phyloP scores from a whole-genome alignment of 768 basidiomycete genomes.

The Agrocybe praecox region DNA sequence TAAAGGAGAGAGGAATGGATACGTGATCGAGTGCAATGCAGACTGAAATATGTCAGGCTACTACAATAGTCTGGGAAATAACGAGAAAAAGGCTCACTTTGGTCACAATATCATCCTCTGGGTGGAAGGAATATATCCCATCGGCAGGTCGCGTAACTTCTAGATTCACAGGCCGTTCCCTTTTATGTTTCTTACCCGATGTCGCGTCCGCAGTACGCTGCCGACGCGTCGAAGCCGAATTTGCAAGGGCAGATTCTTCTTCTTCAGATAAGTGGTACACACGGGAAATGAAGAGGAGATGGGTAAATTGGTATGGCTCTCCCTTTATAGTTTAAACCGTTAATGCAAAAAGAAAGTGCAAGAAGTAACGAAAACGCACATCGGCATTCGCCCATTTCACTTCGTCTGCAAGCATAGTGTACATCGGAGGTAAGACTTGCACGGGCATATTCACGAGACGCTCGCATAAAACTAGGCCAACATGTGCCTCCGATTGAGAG shows the following conservation, averaged over 20 bases:
- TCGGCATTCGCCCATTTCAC: slow-evolving; percentile 71
- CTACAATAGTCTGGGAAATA: not conserved
- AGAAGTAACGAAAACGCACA: slow-evolving; percentile 41
- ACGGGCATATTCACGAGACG: slow-evolving; percentile 95
- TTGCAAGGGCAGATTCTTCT: slow-evolving; percentile 61
- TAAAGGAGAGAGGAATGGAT: slow-evolving; percentile 52
- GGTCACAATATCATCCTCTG: slow-evolving; percentile 79
- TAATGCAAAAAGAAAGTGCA: not conserved
- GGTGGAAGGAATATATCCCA: slow-evolving; percentile 77
- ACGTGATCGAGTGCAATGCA: slow-evolving; percentile 53
- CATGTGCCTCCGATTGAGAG: slow-evolving; percentile 50
- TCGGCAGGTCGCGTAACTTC: slow-evolving; percentile 35
- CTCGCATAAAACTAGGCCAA: slow-evolving; percentile 87
- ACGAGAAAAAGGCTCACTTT: slow-evolving; percentile 45
- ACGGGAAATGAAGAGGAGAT: slow-evolving; percentile 77
- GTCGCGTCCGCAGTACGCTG: slow-evolving; percentile 15
- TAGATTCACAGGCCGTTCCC: slow-evolving; percentile 26
- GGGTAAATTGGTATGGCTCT: slow-evolving; percentile 70
- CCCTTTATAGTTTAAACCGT: slow-evolving; percentile 31
- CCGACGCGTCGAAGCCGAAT: slow-evolving; percentile 33
- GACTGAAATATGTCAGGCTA: slow-evolving; percentile 33
- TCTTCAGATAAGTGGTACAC: slow-evolving; percentile 74
- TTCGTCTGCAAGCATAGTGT: slow-evolving; percentile 85
- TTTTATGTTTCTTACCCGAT: slow-evolving; percentile 43
- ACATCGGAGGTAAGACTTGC: slow-evolving; percentile 91